phyloP scores from a whole-genome alignment of 441 rosid species.

The Biscutella laevigata region DNA sequence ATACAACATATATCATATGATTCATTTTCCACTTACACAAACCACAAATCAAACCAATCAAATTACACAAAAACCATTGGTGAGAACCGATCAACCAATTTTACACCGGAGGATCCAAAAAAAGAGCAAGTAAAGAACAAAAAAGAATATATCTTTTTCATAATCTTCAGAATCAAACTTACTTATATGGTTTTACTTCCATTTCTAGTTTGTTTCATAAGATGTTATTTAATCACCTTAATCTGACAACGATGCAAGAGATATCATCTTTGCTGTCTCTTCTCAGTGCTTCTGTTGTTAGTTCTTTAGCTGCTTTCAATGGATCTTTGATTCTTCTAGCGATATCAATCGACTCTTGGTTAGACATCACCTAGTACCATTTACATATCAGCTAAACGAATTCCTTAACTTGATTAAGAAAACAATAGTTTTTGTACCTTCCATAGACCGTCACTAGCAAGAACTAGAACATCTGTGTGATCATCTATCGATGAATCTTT shows the following conservation, averaged over 20 bases:
- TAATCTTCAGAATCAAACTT: slow-evolving; percentile 15
- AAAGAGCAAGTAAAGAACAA: neutral
- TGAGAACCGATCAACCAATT: slow-evolving; percentile 14
- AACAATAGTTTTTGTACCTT: slow-evolving; percentile 40
- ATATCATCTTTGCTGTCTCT: slow-evolving; percentile 85
- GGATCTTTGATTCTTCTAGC: slow-evolving; percentile 74
- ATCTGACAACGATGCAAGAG: slow-evolving; percentile 74
- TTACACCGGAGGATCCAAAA: slow-evolving; percentile 6
- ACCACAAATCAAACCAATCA: slow-evolving; percentile 23
- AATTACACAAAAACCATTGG: slow-evolving; percentile 14
- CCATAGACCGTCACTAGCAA: slow-evolving; percentile 94
- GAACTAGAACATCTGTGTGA: slow-evolving; percentile 49
- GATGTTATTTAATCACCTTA: slow-evolving; percentile 39
- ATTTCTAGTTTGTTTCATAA: neutral
- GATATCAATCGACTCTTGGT: slow-evolving; percentile 84
- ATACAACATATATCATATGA: slow-evolving; percentile 21
- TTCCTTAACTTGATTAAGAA: no score
- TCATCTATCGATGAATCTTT: slow-evolving; percentile 32
- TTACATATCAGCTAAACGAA: no score
- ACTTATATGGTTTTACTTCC: slow-evolving; percentile 8
- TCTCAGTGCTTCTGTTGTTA: slow-evolving; percentile 68
- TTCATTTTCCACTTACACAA: slow-evolving; percentile 11
- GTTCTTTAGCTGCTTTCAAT: slow-evolving; percentile 72
- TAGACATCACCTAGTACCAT: slow-evolving; percentile 46
- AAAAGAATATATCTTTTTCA: slow-evolving; percentile 15